Evolutionary conservation across 495 filamentous ascomycete genomes (phyloP).

Genomic region (Neurospora tetraspora): DNA sequence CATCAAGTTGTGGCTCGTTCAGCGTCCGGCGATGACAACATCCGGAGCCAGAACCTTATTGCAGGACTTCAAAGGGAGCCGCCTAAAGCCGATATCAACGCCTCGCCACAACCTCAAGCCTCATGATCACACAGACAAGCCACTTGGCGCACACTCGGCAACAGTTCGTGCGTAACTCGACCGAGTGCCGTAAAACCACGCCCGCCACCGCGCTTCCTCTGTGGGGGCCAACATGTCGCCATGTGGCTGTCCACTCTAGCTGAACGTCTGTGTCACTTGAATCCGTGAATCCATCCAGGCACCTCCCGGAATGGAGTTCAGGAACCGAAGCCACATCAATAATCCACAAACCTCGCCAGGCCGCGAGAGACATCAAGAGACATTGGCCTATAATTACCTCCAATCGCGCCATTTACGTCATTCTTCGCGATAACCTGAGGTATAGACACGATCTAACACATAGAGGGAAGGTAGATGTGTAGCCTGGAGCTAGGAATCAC

Average conservation of each 20-base stretch:
- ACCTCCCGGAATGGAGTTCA: not conserved
- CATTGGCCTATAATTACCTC: not conserved
- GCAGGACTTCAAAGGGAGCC: not conserved
- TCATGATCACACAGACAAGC: not conserved
- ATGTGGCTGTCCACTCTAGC: not conserved
- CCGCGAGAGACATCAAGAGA: not conserved
- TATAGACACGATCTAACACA: not conserved
- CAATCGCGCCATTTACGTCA: not conserved
- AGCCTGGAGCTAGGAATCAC: not conserved
- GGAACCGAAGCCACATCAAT: not conserved
- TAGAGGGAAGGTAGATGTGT: not conserved
- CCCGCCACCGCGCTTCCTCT: not conserved
- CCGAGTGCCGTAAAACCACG: not conserved
- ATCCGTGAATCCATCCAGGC: not conserved
- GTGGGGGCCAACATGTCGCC: not conserved
- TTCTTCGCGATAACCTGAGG: not conserved
- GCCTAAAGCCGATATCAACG: not conserved
- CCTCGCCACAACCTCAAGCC: not conserved
- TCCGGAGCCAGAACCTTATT: not conserved
- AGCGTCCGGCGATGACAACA: not conserved
- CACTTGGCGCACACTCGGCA: not conserved
- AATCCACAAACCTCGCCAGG: not conserved
- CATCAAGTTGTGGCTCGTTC: not conserved
- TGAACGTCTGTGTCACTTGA: not conserved
- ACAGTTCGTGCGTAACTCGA: not conserved